Conservation (phyloP, 768 basidiomycete genomes). For the Trametes villosa region DNA sequence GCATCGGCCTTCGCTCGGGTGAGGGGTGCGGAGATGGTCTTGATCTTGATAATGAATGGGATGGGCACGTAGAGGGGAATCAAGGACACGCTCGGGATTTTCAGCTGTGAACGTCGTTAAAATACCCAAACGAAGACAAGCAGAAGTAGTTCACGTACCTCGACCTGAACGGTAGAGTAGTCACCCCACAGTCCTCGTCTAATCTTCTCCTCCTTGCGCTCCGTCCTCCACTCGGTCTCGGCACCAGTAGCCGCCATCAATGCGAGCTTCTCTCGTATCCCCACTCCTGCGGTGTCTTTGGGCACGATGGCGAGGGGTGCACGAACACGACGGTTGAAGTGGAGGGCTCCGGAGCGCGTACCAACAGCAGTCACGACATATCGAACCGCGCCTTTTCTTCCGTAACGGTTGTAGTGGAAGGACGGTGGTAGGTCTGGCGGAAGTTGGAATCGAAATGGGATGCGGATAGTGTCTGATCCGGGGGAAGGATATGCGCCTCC, state of each 20-base stretch:
- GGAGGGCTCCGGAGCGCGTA: constrained; percentile 17
- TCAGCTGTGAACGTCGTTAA: background rate
- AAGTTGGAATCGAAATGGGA: constrained; percentile 22
- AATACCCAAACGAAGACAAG: too few relatives aligned
- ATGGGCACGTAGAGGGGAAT: constrained; percentile 26
- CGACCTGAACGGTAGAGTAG: constrained; percentile 14
- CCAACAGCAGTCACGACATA: constrained; percentile 20
- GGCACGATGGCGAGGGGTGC: constrained; percentile 11
- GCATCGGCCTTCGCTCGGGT: constrained; percentile 4
- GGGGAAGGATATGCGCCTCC: constrained; percentile 10
- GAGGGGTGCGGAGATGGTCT: constrained; percentile 19
- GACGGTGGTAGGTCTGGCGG: constrained; percentile 15
- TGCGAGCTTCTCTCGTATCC: background rate
- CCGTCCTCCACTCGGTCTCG: background rate
- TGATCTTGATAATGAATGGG: constrained; percentile 24
- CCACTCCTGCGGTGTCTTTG: constrained; percentile 1
- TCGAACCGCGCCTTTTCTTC: too few relatives aligned
- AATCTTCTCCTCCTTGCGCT: constrained; percentile 4
- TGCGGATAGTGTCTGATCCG: constrained; percentile 10
- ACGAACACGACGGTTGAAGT: constrained; percentile 7
- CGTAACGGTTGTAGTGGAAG: background rate
- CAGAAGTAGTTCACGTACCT: background rate
- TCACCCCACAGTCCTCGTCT: constrained; percentile 27
- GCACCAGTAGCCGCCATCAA: background rate
- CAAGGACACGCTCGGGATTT: constrained; percentile 5